Conservation (phyloP, 1,284 basidiomycete species). For the Papiliotrema nemorosa region DNA sequence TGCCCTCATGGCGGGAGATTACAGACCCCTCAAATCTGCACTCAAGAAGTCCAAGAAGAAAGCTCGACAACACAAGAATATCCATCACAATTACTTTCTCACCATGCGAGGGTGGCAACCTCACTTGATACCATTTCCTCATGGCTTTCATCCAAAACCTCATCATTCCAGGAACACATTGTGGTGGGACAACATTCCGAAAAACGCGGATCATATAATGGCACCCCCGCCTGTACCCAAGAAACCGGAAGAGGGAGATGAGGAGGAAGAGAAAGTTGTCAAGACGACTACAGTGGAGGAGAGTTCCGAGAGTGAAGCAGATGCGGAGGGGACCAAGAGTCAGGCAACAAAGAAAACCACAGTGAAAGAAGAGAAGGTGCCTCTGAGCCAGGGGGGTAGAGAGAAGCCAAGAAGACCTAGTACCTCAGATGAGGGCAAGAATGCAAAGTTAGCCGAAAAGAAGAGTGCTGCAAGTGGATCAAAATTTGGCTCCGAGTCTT, state of each 20-base stretch:
- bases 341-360: neutral
- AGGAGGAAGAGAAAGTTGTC: slow-evolving; percentile 8
- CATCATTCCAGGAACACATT: slow-evolving; percentile 24
- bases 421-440: neutral
- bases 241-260: slow-evolving; percentile 15
- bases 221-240: slow-evolving; percentile 25
- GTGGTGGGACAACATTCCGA: slow-evolving; percentile 39
- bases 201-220: slow-evolving; percentile 34
- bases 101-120: slow-evolving; percentile 35
- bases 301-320: slow-evolving; percentile 1
- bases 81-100: slow-evolving; percentile 38
- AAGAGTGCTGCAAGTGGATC: neutral
- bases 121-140: slow-evolving; percentile 33
- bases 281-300: neutral
- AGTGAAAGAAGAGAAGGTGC: neutral
- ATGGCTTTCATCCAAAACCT: slow-evolving; percentile 37
- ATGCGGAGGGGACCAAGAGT: slow-evolving; percentile 1
- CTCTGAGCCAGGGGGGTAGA: neutral
- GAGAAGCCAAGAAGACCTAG: no score
- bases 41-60: slow-evolving; percentile 39
- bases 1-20: slow-evolving; percentile 36
- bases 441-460: neutral
- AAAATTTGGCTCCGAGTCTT: no score
- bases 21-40: slow-evolving; percentile 28
- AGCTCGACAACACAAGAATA: slow-evolving; percentile 28